phyloP scores from a whole-genome alignment of 495 filamentous ascomycete species.

The Filosporella fistucella region DNA sequence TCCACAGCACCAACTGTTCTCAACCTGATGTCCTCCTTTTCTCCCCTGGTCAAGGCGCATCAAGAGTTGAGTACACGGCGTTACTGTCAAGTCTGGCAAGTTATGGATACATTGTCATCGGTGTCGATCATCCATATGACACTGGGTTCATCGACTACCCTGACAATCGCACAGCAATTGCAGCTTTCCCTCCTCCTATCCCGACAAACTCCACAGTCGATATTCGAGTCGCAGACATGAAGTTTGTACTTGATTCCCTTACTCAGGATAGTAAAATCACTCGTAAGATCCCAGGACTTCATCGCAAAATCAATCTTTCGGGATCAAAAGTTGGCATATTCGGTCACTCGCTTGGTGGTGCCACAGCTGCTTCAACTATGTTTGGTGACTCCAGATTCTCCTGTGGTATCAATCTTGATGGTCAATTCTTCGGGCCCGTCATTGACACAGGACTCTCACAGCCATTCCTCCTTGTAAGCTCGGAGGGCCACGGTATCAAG shows the following conservation, averaged over 20 bases:
- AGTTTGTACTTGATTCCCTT: constrained; percentile 31
- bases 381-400: not conserved
- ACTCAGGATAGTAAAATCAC: too few species aligned
- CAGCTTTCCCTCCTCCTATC: too few species aligned
- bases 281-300: constrained; percentile 17
- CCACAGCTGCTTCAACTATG: constrained; percentile 5
- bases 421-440: not conserved
- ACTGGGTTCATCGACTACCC: constrained; percentile 40
- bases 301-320: constrained; percentile 9
- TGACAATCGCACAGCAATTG: too few species aligned
- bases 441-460: not conserved
- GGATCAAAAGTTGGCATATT: constrained; percentile 30
- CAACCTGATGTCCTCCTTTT: constrained; percentile 28
- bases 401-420: constrained; percentile 10
- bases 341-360: constrained; percentile 46
- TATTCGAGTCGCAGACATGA: constrained; percentile 23
- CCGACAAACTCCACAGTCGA: too few species aligned
- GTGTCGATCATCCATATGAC: constrained; percentile 46
- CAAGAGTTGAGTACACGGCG: constrained; percentile 35
- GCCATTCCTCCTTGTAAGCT: constrained; percentile 2
- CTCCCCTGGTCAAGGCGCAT: constrained; percentile 28
- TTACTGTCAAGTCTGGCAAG: constrained; percentile 40
- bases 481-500: constrained; percentile 2
- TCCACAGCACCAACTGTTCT: not conserved
- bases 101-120: constrained; percentile 39